Evolutionary conservation across 2,329 filamentous ascomycete species (phyloP).

Genomic region (Neophaeococcomyces mojaviensis): DNA sequence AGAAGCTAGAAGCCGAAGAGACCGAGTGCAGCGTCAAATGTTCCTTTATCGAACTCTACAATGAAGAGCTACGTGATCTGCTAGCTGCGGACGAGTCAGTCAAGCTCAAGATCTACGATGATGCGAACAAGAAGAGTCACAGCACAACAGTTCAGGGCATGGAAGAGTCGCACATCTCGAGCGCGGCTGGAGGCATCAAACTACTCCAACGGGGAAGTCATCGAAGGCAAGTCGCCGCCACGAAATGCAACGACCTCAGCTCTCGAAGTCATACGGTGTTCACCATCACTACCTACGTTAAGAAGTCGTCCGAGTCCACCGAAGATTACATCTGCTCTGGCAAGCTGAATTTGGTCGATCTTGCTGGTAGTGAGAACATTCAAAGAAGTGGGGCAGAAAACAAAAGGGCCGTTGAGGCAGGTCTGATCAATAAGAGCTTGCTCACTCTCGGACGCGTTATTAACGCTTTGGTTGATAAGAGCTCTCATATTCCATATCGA

Average conservation of each 20-base stretch:
- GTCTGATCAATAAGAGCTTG: conserved; percentile 95
- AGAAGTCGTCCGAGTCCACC: conserved; percentile 69
- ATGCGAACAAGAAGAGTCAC: conserved; percentile 77
- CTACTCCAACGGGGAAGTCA: conserved; percentile 82
- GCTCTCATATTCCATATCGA: conserved; percentile 79
- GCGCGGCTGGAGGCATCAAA: conserved; percentile 75
- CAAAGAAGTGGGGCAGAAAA: conserved; percentile 95
- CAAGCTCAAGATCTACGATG: conserved; percentile 94
- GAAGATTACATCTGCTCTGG: conserved; percentile 86
- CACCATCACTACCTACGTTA: conserved; percentile 86
- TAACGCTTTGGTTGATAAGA: conserved; percentile 88
- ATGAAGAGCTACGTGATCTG: conserved; percentile 89
- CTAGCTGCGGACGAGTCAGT: conserved; percentile 71
- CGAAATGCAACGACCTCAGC: conserved; percentile 98
- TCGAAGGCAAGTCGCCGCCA: conserved; percentile 95
- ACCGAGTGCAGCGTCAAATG: conserved; percentile 87
- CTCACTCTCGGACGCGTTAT: conserved; percentile 93
- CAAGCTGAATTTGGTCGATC: conserved; percentile 91
- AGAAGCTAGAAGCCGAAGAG: conserved; percentile 69
- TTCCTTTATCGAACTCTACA: conserved; percentile 98
- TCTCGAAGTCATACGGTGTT: conserved; percentile 97
- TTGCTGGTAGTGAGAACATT: conserved; percentile 96
- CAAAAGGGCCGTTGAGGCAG: conserved; percentile 91
- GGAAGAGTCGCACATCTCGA: conserved; percentile 91
- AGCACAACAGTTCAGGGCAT: conserved; percentile 89